phyloP scores from a whole-genome alignment of 1,284 basidiomycete genomes.

The Vanrija sp. region DNA sequence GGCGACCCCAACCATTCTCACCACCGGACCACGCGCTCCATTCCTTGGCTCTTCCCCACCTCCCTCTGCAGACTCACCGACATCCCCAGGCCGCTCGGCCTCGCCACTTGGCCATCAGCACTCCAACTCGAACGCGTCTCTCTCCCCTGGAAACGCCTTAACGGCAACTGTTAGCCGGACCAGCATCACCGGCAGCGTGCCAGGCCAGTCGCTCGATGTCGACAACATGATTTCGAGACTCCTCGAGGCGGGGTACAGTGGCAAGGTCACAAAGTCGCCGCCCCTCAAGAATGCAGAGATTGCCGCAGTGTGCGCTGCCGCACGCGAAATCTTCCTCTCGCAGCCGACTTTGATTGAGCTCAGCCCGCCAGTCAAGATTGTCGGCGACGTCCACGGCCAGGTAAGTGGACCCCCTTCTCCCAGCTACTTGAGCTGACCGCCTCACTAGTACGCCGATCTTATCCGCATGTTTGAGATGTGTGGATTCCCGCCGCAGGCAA shows the following conservation, averaged over 20 bases:
- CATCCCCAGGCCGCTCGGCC: constrained; percentile 19
- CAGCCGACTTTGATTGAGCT: constrained; percentile 98
- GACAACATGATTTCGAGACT: constrained; percentile 98
- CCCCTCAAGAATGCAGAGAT: constrained; percentile 97
- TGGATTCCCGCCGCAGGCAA: constrained; percentile 93
- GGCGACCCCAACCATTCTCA: constrained; percentile 47
- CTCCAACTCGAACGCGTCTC: constrained; percentile 25
- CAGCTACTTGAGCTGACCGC: background rate
- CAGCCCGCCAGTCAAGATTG: constrained; percentile 97
- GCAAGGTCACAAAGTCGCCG: constrained; percentile 95
- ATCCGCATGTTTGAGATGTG: constrained; percentile 99
- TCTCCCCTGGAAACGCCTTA: constrained; percentile 34
- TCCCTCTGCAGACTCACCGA: constrained; percentile 27
- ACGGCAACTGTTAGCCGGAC: constrained; percentile 34
- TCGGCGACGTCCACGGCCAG: constrained; percentile 98
- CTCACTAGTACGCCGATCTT: constrained; percentile 79
- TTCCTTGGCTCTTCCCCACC: constrained; percentile 35
- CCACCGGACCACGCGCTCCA: constrained; percentile 28
- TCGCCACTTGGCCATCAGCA: constrained; percentile 26
- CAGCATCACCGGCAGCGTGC: constrained; percentile 17
- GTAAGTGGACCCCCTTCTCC: constrained; percentile 12
- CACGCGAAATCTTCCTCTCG: constrained; percentile 90
- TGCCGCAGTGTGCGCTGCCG: constrained; percentile 90
- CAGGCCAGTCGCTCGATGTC: constrained; percentile 64
- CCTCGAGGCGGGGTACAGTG: constrained; percentile 94